Evolutionary conservation across 306 rosid species (phyloP).

Genomic region (Coriaria nepalensis): DNA sequence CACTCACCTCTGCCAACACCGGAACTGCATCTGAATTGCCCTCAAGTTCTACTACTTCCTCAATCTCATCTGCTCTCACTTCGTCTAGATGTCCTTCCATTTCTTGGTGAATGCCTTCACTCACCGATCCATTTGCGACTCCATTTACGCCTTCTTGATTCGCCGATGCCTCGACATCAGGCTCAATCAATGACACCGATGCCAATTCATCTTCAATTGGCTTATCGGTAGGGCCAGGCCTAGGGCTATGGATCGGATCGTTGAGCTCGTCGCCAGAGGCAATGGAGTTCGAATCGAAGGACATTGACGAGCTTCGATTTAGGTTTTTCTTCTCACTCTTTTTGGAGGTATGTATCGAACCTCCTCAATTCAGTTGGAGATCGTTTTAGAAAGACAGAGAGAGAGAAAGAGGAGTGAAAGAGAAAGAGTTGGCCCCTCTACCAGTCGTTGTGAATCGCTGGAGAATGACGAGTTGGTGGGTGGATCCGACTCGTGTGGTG

Average conservation of each 20-base stretch:
- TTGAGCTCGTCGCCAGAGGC: constrained; percentile 28
- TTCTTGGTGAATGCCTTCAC: constrained; percentile 7
- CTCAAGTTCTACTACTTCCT: constrained; percentile 11
- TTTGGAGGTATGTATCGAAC: too few species aligned
- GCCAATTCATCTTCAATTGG: constrained; percentile 31
- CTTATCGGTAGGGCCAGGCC: constrained; percentile 8
- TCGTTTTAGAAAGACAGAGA: too few species aligned
- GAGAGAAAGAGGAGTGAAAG: too few species aligned
- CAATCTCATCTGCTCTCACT: constrained; percentile 2
- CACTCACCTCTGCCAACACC: constrained; percentile 12
- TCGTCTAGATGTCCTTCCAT: constrained; percentile 11
- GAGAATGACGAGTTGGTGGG: too few species aligned
- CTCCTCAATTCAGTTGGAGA: too few species aligned
- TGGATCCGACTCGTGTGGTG: too few species aligned
- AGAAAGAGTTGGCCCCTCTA: too few species aligned
- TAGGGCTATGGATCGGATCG: constrained; percentile 11
- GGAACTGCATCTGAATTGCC: constrained; percentile 6
- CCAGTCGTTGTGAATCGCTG: too few species aligned
- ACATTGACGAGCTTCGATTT: constrained; percentile 14
- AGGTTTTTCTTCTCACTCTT: background rate
- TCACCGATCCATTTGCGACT: constrained; percentile 24
- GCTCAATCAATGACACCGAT: constrained; percentile 31
- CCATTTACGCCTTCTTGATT: constrained; percentile 25
- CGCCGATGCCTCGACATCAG: constrained; percentile 17
- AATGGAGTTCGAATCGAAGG: constrained; percentile 22